Conservation (phyloP, 2,329 filamentous ascomycete species). For the Emergomyces pasteurianus region DNA sequence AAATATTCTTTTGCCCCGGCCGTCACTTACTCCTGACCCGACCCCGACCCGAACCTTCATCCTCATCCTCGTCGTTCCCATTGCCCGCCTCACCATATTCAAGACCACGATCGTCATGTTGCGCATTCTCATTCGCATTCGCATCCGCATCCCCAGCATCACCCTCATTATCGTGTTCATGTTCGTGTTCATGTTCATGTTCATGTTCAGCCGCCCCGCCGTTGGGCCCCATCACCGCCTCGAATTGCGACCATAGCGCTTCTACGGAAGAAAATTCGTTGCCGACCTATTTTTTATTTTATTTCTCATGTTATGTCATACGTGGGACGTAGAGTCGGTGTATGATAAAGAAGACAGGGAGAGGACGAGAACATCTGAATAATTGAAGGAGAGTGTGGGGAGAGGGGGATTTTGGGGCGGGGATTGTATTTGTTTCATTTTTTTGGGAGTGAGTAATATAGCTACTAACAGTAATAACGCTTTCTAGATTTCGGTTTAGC, state of each 20-base stretch:
- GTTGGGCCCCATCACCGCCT: slow-evolving; percentile 77
- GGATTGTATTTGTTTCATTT: background rate
- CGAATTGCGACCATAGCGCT: slow-evolving; percentile 92
- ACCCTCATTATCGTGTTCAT: no score
- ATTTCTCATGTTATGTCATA: background rate
- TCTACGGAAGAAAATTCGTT: slow-evolving; percentile 98
- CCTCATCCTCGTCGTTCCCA: background rate
- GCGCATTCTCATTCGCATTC: no score
- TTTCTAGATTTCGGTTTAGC: slow-evolving; percentile 81
- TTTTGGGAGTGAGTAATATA: background rate
- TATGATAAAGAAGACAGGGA: background rate
- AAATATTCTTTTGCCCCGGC: no score
- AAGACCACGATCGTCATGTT: background rate
- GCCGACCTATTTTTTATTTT: slow-evolving; percentile 51
- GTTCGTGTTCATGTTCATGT: slow-evolving; percentile 12
- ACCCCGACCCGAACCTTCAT: background rate
- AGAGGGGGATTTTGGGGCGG: background rate
- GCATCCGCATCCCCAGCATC: slow-evolving; percentile 1
- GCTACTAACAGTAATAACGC: slow-evolving; percentile 64
- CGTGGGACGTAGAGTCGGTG: background rate
- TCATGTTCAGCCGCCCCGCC: slow-evolving; percentile 16
- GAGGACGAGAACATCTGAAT: background rate
- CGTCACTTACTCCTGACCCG: background rate
- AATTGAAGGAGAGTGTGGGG: no score
- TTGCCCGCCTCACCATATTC: background rate